Conservation (phyloP, 2,329 filamentous ascomycete genomes). For the Eutypella sp. region DNA sequence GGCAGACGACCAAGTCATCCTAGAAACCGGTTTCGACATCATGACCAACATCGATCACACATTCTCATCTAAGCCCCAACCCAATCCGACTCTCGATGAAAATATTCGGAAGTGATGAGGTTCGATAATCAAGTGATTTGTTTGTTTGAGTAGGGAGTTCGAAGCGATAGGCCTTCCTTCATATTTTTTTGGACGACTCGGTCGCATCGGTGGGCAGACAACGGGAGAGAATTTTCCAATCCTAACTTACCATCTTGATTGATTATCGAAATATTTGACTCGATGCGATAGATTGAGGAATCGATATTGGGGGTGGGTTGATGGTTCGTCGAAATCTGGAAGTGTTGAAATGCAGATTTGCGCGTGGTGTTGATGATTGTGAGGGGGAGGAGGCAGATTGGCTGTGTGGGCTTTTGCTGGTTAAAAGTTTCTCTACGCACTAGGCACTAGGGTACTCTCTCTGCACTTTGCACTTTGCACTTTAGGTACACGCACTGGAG, state of each 20-base stretch:
- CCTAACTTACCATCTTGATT: constrained; percentile 66
- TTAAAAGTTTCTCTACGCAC: constrained; percentile 34
- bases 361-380: constrained; percentile 35
- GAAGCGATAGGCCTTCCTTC: constrained; percentile 6
- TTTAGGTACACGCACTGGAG: too few species aligned
- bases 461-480: too few species aligned
- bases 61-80: not conserved
- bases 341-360: constrained; percentile 43
- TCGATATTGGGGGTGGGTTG: too few species aligned
- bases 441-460: too few species aligned
- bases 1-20: not conserved
- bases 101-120: too few species aligned
- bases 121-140: not conserved
- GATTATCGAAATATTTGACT: constrained; percentile 39
- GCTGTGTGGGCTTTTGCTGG: constrained; percentile 42
- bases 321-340: constrained; percentile 50
- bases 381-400: constrained; percentile 30
- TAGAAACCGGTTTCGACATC: not conserved
- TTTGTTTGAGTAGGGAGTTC: too few species aligned
- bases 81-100: too few species aligned
- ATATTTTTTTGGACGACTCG: too few species aligned
- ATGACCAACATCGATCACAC: not conserved
- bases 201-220: not conserved
- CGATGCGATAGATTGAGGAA: constrained; percentile 40
- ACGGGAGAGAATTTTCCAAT: constrained; percentile 5